Evolutionary conservation across 2,329 filamentous ascomycete genomes (phyloP).

Genomic region (Aspergillus carbonarius): DNA sequence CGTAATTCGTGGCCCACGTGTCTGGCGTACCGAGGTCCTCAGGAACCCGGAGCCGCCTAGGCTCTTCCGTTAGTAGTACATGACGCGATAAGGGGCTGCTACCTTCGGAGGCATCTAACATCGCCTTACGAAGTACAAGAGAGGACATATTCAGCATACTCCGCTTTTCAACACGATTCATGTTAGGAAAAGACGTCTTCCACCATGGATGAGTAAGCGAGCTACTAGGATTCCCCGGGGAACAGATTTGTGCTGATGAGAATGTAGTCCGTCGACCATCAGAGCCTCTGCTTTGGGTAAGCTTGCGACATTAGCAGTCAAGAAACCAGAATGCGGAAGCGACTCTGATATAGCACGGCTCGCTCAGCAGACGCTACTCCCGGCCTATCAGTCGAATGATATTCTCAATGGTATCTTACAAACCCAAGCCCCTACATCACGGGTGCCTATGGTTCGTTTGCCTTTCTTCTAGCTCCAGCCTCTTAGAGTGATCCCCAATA

Average conservation of each 20-base stretch:
- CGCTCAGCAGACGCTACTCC: conserved; percentile 29
- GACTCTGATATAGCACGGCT: conserved; percentile 39
- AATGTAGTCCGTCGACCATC: conserved; percentile 33
- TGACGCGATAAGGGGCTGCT: not conserved
- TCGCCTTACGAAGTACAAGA: not conserved
- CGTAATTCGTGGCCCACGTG: not conserved
- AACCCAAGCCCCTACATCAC: conserved; percentile 38
- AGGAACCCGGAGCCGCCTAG: not conserved
- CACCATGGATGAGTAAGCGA: conserved; percentile 35
- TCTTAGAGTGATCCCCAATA: not conserved
- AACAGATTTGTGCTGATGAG: conserved; percentile 13
- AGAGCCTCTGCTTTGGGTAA: conserved; percentile 46
- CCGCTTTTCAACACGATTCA: not conserved
- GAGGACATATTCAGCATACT: not conserved
- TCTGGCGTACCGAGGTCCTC: not conserved
- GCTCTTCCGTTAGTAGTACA: not conserved
- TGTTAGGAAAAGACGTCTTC: not conserved
- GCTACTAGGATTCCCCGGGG: not conserved
- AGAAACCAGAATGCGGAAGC: conserved; percentile 27
- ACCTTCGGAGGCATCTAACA: not conserved
- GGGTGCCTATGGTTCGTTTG: conserved; percentile 39
- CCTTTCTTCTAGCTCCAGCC: not conserved
- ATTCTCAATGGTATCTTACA: conserved; percentile 39
- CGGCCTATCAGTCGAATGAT: conserved; percentile 26
- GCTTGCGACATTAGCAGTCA: conserved; percentile 44